Evolutionary conservation across 208 protist genomes (phyloP).

Genomic region (Acanthamoeba comandoni): DNA sequence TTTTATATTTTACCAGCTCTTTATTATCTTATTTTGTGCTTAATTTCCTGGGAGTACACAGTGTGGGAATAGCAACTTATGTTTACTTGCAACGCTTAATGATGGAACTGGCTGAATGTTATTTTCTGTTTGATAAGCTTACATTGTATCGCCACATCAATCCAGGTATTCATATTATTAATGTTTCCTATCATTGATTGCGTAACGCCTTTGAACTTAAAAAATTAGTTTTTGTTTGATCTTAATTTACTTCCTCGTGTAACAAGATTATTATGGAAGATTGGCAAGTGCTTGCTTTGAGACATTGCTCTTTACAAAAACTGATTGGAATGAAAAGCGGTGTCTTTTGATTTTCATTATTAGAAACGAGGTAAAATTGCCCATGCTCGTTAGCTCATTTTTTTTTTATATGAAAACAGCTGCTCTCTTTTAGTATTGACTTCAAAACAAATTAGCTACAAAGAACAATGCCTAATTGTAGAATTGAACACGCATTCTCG

Average conservation of each 20-base stretch:
- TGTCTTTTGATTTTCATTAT: constrained; percentile 31
- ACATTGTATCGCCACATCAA: constrained; percentile 29
- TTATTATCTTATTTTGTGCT: neutral
- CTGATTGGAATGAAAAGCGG: constrained; percentile 29
- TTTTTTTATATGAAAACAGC: neutral
- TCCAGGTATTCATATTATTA: neutral
- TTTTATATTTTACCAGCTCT: neutral
- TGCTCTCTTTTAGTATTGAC: neutral
- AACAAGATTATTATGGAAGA: constrained; percentile 54
- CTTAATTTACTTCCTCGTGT: neutral
- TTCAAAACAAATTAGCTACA: neutral
- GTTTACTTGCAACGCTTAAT: constrained; percentile 50
- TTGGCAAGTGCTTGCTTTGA: constrained; percentile 36
- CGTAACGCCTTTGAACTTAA: neutral
- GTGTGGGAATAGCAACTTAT: constrained; percentile 32
- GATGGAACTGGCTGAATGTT: constrained; percentile 14
- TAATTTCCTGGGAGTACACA: neutral
- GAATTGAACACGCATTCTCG: constrained; percentile 7
- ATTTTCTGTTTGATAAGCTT: constrained; percentile 60
- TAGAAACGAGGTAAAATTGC: neutral
- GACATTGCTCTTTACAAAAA: constrained; percentile 34
- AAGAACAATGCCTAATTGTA: neutral
- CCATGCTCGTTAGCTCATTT: neutral
- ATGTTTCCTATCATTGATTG: neutral
- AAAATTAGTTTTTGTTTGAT: neutral